Percentiles rank a stretch among this genome's conserved stretches.
These are phyloP conservation scores for Chenopodium berlandieri DNA, from an alignment of 148 eudicot genomes.

Conservation along the genomic window DNA sequence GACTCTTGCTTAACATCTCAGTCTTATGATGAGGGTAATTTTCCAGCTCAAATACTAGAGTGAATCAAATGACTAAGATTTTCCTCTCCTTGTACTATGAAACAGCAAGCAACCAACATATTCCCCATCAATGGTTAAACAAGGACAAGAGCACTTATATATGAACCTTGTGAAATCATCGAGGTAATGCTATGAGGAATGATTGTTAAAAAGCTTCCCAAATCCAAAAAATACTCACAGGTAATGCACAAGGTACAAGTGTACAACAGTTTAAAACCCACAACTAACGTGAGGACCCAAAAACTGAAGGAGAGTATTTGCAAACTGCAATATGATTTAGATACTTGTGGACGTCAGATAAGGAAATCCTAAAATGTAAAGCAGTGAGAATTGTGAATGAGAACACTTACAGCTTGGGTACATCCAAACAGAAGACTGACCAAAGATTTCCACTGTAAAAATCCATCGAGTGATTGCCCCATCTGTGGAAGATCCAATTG, in stretches of 20 bases:
- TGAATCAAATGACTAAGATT: not conserved
- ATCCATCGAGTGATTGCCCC: constrained; percentile 99
- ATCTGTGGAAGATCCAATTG: constrained; percentile 48
- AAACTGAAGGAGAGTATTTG: not conserved
- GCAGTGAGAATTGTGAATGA: constrained; percentile 6
- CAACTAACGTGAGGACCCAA: not conserved
- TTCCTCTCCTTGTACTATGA: not conserved
- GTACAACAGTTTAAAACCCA: not conserved
- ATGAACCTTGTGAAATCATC: not conserved
- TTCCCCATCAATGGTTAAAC: not conserved
- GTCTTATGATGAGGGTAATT: not conserved
- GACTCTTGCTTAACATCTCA: not conserved
- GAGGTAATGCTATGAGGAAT: not conserved
- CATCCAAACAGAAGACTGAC: constrained; percentile 86
- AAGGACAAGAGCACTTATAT: not conserved
- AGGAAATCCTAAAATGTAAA: not conserved
- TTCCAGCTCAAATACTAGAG: not conserved
- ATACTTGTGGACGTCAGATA: not conserved
- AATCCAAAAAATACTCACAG: not conserved
- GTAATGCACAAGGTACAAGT: not conserved
- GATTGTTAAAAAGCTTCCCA: not conserved
- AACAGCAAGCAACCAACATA: not conserved
- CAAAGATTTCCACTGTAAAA: constrained; percentile 90
- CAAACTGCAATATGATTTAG: not conserved
- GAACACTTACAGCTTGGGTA: constrained; percentile 77